Evolutionary conservation across 2,329 filamentous ascomycete genomes (phyloP), one percentile per base, ranked within the genome.

Genomic region (Stagonosporopsis rhizophila): DNA sequence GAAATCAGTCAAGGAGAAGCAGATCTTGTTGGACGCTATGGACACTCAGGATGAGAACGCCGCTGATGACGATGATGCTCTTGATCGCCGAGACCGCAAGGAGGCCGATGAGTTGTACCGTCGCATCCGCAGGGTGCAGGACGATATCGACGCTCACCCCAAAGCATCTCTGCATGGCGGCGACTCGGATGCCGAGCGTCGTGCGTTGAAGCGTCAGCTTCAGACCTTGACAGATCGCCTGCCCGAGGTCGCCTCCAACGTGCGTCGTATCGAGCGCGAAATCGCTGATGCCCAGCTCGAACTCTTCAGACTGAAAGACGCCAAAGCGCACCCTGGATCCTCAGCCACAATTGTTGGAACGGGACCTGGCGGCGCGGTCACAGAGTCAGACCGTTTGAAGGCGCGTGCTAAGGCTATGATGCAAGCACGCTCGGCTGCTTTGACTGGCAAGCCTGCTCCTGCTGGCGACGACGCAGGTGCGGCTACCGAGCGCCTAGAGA

Each of bases 401-500:
- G 95, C 95, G 32, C 87, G 93, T 65, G 94, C 95, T 28, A 96
- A 93, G 79, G 94, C 94, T 35, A 96, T 97, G 87, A 99, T 99
- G 95, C 94, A 98, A 79, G 93, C 96, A 70, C 89, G 95, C 57
- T 93, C 95, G 65, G 95, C 95, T 52, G 94, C 95, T 17, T 80
- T 99, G 61, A 92, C 92, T 20, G 95, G 95, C 54, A 92, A 89
- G 76, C 92, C 93, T 72, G 80, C 89, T 39, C 82, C 87, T 42
- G 87, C 91, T 34, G 76, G 80, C 41, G 85, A 88, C 58, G 91
- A 96, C 62, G 89, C 93, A 61, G 83, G 85, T 23, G 91, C 90
- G 61, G 91, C 91, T 3, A 88, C 92, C 42, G 90, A 92, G 78
- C 87, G 95, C 30, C 78, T 98, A 15, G 95, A 98, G 74, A 90